Conservation (phyloP, 1,139 yeast genomes). For the Taphrina confusa region DNA sequence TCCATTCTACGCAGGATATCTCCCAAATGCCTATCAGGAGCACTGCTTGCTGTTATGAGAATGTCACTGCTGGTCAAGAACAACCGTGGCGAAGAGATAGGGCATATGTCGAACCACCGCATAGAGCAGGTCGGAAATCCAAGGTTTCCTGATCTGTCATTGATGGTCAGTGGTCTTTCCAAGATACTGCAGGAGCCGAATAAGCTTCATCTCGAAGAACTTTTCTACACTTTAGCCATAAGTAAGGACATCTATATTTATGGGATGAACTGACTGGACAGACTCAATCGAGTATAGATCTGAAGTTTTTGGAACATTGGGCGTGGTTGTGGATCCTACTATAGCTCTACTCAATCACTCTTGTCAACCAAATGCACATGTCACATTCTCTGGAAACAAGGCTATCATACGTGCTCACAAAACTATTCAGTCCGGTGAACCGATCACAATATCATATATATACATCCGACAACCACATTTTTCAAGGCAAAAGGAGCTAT, state of each 20-base stretch:
- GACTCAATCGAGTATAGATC: constrained; percentile 34
- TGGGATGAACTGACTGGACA: background rate
- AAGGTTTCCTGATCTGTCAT: background rate
- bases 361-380: constrained; percentile 46
- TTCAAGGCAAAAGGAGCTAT: constrained; percentile 21
- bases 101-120: background rate
- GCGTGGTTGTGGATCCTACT: constrained; percentile 49
- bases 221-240: background rate
- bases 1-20: constrained; percentile 10
- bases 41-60: constrained; percentile 31
- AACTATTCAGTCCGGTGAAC: constrained; percentile 43
- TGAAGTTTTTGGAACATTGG: constrained; percentile 41
- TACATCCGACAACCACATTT: constrained; percentile 29
- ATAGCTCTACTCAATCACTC: constrained; percentile 48
- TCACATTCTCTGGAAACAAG: constrained; percentile 42
- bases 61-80: constrained; percentile 16
- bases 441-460: constrained; percentile 41
- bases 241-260: background rate
- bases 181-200: background rate
- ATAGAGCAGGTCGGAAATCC: background rate
- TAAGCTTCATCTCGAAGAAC: background rate
- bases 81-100: background rate
- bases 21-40: constrained; percentile 32
- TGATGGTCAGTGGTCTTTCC: background rate
- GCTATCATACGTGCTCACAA: constrained; percentile 42